Percentiles rank a stretch among this genome's conserved stretches.
These are phyloP conservation scores for Trichoderma sp. DNA, from an alignment of 2,329 filamentous ascomycete species.

Conservation along the genomic window DNA sequence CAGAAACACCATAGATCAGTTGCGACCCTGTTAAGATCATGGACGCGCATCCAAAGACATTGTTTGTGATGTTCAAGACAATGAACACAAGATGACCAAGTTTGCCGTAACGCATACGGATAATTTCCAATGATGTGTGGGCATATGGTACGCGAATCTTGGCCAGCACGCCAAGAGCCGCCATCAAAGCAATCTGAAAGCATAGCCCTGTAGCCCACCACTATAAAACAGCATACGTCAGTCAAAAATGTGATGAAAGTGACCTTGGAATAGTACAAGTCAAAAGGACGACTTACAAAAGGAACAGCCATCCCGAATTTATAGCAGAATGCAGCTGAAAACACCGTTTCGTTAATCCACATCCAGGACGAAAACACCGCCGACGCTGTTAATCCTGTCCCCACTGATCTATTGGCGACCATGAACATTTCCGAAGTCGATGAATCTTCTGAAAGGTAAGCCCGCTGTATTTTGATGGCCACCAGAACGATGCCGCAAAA, in stretches of 20 bases:
- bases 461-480: constrained; percentile 14
- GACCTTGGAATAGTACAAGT: too few species aligned
- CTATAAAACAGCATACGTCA: not conserved
- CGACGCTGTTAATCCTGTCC: constrained; percentile 8
- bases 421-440: constrained; percentile 23
- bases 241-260: not conserved
- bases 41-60: constrained; percentile 19
- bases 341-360: constrained; percentile 22
- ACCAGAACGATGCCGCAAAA: constrained; percentile 19
- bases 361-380: constrained; percentile 24
- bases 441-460: constrained; percentile 19
- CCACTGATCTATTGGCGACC: constrained; percentile 23
- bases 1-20: constrained; percentile 17
- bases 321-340: constrained; percentile 21
- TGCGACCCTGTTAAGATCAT: constrained; percentile 22
- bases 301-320: constrained; percentile 21
- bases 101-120: constrained; percentile 23
- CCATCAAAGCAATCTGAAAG: constrained; percentile 23
- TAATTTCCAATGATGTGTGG: constrained; percentile 22
- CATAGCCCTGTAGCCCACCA: constrained; percentile 22
- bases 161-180: constrained; percentile 17
- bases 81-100: constrained; percentile 19
- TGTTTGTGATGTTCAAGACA: constrained; percentile 19
- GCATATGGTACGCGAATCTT: constrained; percentile 22
- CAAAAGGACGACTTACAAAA: not conserved